These are phyloP conservation scores for Aspergillus olivimuriae DNA, from an alignment of 495 filamentous ascomycete genomes.

Conservation along the genomic window DNA sequence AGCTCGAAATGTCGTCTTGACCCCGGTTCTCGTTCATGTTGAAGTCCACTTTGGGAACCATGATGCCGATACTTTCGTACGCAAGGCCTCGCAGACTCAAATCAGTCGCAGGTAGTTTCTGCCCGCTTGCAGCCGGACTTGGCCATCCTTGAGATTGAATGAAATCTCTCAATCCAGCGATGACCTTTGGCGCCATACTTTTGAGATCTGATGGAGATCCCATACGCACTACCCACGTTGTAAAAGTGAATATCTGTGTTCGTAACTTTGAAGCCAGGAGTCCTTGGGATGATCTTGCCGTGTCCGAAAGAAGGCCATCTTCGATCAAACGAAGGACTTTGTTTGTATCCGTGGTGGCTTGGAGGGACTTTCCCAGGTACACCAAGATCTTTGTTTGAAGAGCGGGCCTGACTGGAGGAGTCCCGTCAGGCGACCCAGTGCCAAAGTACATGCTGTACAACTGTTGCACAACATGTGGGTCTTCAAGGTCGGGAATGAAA, in stretches of 20 bases:
- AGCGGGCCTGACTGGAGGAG: constrained; percentile 53
- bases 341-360: constrained; percentile 55
- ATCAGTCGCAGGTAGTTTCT: constrained; percentile 48
- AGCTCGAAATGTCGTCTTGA: constrained; percentile 38
- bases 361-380: constrained; percentile 69
- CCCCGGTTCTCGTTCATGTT: constrained; percentile 20
- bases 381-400: constrained; percentile 70
- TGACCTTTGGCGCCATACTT: constrained; percentile 61
- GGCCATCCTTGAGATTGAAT: constrained; percentile 83
- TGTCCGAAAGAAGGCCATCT: constrained; percentile 48
- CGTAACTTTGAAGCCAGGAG: constrained; percentile 69
- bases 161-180: constrained; percentile 65
- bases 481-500: constrained; percentile 60
- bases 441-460: constrained; percentile 69
- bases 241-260: constrained; percentile 79
- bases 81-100: constrained; percentile 63
- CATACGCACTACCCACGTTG: constrained; percentile 80
- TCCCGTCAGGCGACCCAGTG: constrained; percentile 27
- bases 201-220: constrained; percentile 53
- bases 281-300: constrained; percentile 47
- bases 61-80: constrained; percentile 79
- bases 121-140: constrained; percentile 42
- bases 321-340: constrained; percentile 65
- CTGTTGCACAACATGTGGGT: constrained; percentile 50
- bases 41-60: constrained; percentile 51